These are phyloP conservation scores for Lachnellula hyalina DNA, from an alignment of 2,329 filamentous ascomycete genomes.

Conservation along the genomic window DNA sequence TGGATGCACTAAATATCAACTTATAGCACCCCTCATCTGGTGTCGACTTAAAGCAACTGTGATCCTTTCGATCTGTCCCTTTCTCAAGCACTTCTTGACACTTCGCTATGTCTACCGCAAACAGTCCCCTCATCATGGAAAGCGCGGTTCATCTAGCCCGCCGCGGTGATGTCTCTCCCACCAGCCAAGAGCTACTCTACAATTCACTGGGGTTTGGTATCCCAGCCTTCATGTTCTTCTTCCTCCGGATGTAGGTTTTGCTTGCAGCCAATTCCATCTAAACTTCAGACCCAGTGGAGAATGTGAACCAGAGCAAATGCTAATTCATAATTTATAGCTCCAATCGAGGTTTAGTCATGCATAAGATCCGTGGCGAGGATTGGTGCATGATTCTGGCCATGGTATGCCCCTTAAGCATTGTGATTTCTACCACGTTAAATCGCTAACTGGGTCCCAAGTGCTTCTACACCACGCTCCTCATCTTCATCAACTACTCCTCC, in stretches of 20 bases:
- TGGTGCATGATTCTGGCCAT: constrained; percentile 35
- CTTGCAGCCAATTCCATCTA: background rate
- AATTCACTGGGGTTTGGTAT: constrained; percentile 22
- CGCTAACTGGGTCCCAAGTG: constrained; percentile 21
- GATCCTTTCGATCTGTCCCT: too few relatives aligned
- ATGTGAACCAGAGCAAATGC: background rate
- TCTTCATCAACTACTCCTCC: constrained; percentile 35
- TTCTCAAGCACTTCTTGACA: too few relatives aligned
- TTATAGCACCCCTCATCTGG: too few relatives aligned
- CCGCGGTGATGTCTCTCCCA: constrained; percentile 14
- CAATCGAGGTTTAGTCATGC: constrained; percentile 16
- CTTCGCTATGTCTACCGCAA: background rate
- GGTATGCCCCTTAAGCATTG: constrained; percentile 21
- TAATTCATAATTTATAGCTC: constrained; percentile 3
- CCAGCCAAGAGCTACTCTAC: constrained; percentile 15
- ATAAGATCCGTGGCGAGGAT: constrained; percentile 29
- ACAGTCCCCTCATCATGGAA: background rate
- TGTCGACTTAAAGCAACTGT: too few relatives aligned
- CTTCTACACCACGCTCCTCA: constrained; percentile 32
- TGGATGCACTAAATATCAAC: too few relatives aligned
- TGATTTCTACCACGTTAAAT: background rate
- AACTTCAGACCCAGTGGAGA: background rate
- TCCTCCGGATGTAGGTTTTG: constrained; percentile 18
- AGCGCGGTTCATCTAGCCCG: background rate
- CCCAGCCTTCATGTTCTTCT: constrained; percentile 13